A percentile compares a stretch with the other conserved stretches of the same genome.
Conservation (phyloP, 2,329 filamentous ascomycete species). For the Pezicula radicicola region DNA sequence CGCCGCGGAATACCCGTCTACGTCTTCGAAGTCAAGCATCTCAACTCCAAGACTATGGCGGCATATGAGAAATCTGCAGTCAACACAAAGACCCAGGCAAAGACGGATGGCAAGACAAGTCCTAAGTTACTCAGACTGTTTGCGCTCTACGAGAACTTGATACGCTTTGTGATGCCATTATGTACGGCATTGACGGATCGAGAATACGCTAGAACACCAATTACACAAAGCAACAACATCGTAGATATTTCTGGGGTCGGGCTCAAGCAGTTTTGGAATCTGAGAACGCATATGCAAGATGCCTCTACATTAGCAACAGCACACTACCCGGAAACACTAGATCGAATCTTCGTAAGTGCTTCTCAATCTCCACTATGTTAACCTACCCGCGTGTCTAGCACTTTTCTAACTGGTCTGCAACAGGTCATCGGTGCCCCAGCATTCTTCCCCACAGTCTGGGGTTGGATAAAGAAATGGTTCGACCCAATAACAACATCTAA, state of each 20-base stretch:
- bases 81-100: constrained; percentile 56
- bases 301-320: constrained; percentile 85
- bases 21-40: constrained; percentile 79
- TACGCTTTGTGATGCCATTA: constrained; percentile 80
- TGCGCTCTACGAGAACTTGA: constrained; percentile 90
- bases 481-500: constrained; percentile 92
- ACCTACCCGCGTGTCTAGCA: neutral
- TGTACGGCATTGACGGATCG: constrained; percentile 74
- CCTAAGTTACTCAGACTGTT: constrained; percentile 82
- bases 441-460: constrained; percentile 93
- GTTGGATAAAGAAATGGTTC: constrained; percentile 95
- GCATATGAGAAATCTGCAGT: constrained; percentile 68
- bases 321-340: constrained; percentile 92
- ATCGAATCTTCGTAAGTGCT: constrained; percentile 61
- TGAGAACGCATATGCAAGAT: constrained; percentile 91
- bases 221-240: constrained; percentile 91
- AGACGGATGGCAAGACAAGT: constrained; percentile 63
- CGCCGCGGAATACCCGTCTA: constrained; percentile 89
- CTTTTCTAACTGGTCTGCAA: constrained; percentile 2
- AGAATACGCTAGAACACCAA: constrained; percentile 73
- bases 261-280: constrained; percentile 92
- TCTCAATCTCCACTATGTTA: neutral
- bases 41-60: constrained; percentile 78
- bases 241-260: constrained; percentile 88
- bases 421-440: constrained; percentile 82